Evolutionary conservation across 2,329 filamentous ascomycete genomes (phyloP).

Genomic region (Triangularia setosa): DNA sequence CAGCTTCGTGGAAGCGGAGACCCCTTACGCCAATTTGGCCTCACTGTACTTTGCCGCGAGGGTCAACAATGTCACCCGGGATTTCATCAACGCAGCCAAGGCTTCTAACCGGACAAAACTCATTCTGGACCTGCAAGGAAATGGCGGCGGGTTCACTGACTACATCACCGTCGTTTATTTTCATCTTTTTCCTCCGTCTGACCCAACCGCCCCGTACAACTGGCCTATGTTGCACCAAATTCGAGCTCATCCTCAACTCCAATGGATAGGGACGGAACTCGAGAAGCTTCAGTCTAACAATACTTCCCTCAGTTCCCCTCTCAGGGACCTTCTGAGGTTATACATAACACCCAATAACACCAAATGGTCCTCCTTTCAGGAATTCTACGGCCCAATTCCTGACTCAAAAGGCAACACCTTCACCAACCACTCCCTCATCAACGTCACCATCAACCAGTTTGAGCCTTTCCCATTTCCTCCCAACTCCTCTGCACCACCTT

Average conservation of each 20-base stretch:
- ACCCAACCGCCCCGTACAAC: neutral
- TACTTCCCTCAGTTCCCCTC: conserved; percentile 31
- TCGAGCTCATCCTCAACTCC: conserved; percentile 20
- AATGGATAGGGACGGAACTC: conserved; percentile 14
- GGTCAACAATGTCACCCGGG: neutral
- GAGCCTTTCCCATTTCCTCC: neutral
- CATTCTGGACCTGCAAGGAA: conserved; percentile 21
- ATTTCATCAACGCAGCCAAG: conserved; percentile 5
- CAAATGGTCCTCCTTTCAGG: conserved; percentile 1
- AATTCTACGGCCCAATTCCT: conserved; percentile 5
- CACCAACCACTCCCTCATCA: conserved; percentile 29
- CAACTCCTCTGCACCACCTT: conserved; percentile 22
- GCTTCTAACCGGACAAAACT: conserved; percentile 16
- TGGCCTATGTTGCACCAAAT: conserved; percentile 17
- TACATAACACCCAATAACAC: neutral
- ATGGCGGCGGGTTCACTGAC: conserved; percentile 14
- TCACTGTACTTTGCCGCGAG: neutral
- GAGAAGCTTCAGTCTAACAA: conserved; percentile 22
- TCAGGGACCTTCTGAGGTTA: neutral
- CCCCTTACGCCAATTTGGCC: neutral
- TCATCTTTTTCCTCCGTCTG: conserved; percentile 30
- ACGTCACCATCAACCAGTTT: neutral
- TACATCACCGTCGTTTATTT: conserved; percentile 10
- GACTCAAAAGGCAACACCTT: neutral
- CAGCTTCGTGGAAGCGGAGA: neutral